A percentile compares a stretch with the other conserved stretches of the same genome.
phyloP scores from a whole-genome alignment of 2,329 filamentous ascomycete species.

The Epichloe sibirici region DNA sequence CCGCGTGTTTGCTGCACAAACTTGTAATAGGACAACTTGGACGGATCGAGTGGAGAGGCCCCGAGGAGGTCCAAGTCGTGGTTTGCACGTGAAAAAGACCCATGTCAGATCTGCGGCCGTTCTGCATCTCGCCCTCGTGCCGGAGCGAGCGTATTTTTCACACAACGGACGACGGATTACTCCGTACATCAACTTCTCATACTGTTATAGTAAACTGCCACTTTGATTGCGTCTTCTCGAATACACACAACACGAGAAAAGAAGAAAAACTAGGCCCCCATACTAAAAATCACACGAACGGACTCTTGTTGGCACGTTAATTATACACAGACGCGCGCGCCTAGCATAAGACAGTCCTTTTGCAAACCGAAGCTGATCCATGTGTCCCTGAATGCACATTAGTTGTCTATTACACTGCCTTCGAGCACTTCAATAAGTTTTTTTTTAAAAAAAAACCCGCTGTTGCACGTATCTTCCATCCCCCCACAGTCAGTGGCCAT shows the following conservation, averaged over 20 bases:
- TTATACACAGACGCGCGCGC: neutral
- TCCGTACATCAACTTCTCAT: no score
- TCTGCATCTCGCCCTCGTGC: no score
- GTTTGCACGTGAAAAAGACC: no score
- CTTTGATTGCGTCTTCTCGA: neutral
- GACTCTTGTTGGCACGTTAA: neutral
- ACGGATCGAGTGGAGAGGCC: no score
- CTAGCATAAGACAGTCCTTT: neutral
- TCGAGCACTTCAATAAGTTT: neutral
- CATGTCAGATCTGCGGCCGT: no score
- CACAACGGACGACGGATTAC: no score
- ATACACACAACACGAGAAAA: neutral
- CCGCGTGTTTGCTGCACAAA: no score
- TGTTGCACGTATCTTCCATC: neutral
- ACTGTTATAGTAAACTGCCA: neutral
- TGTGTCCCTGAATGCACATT: slow-evolving; percentile 1
- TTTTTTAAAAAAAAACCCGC: neutral
- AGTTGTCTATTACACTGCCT: slow-evolving; percentile 1
- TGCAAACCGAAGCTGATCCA: neutral
- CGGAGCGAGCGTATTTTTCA: no score
- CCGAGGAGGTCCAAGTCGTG: no score
- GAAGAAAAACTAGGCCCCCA: neutral
- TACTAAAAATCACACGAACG: neutral
- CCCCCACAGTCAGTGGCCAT: neutral
- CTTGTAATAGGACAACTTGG: no score